These are phyloP conservation scores for Dothideomycetidae sp. DNA, from an alignment of 2,329 filamentous ascomycete genomes.

Conservation along the genomic window DNA sequence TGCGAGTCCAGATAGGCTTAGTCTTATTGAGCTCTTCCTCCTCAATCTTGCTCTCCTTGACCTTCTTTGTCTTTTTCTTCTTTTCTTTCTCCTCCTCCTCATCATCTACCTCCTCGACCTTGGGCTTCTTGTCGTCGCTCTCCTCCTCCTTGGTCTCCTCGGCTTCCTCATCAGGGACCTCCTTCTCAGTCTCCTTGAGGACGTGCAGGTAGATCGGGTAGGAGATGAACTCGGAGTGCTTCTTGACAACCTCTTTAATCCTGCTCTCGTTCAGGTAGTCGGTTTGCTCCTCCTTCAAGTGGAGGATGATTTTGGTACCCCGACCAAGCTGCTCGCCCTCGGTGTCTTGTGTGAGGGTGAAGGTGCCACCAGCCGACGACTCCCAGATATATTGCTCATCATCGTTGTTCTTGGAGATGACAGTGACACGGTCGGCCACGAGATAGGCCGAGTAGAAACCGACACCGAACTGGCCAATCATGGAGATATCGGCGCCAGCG, in stretches of 20 bases:
- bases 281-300: slow-evolving; percentile 97
- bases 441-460: slow-evolving; percentile 99
- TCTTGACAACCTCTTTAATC: slow-evolving; percentile 99
- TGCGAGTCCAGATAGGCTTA: slow-evolving; percentile 99
- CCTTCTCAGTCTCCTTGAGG: slow-evolving; percentile 96
- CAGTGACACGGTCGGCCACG: slow-evolving; percentile 88
- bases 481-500: slow-evolving; percentile 96
- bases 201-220: slow-evolving; percentile 99
- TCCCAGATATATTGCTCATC: slow-evolving; percentile 99
- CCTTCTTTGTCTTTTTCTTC: slow-evolving; percentile 96
- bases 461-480: slow-evolving; percentile 99
- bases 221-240: slow-evolving; percentile 99
- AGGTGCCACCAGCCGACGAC: slow-evolving; percentile 92
- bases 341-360: slow-evolving; percentile 81
- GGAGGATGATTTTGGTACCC: slow-evolving; percentile 94
- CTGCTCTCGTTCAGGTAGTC: slow-evolving; percentile 98
- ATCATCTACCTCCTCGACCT: slow-evolving; percentile 65
- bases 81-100: slow-evolving; percentile 74
- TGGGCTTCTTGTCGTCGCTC: slow-evolving; percentile 84
- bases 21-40: slow-evolving; percentile 99
- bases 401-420: slow-evolving; percentile 98
- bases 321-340: slow-evolving; percentile 84
- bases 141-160: slow-evolving; percentile 58
- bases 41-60: slow-evolving; percentile 97
- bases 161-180: slow-evolving; percentile 91